Conservation (phyloP, 2,329 filamentous ascomycete species). For the Hypoxylon sp. region DNA sequence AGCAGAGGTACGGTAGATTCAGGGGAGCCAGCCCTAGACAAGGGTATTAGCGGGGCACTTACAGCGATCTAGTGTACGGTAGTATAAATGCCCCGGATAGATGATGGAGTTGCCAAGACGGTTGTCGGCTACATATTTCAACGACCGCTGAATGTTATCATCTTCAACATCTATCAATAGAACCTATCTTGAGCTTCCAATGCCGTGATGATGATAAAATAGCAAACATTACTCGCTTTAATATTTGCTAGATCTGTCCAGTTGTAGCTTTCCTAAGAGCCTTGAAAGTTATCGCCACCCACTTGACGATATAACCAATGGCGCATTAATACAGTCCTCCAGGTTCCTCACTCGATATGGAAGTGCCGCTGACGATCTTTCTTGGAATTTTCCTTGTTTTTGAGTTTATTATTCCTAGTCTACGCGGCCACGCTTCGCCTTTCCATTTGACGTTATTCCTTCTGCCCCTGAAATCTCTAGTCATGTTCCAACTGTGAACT, state of each 20-base stretch:
- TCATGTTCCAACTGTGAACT: slow-evolving; percentile 18
- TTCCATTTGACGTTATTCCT: slow-evolving; percentile 25
- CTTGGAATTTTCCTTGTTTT: slow-evolving; percentile 30
- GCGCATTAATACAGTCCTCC: slow-evolving; percentile 30
- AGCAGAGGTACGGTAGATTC: not conserved
- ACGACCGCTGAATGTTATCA: slow-evolving; percentile 9
- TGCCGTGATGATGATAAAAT: not conserved
- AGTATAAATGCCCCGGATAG: slow-evolving; percentile 5
- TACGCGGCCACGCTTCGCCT: slow-evolving; percentile 26
- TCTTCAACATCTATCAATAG: not conserved
- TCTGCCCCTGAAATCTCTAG: slow-evolving; percentile 37
- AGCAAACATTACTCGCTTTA: not conserved
- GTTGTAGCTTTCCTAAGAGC: not conserved
- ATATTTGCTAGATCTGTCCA: not conserved
- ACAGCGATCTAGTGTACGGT: slow-evolving; percentile 15
- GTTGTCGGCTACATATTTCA: slow-evolving; percentile 21
- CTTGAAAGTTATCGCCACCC: slow-evolving; percentile 19
- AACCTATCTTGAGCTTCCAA: not conserved
- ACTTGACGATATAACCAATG: slow-evolving; percentile 27
- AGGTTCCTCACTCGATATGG: slow-evolving; percentile 28
- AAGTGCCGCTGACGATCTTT: slow-evolving; percentile 31
- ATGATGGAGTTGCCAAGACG: slow-evolving; percentile 40
- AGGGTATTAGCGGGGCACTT: slow-evolving; percentile 5
- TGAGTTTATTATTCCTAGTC: slow-evolving; percentile 14
- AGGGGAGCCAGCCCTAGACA: slow-evolving; percentile 18